These are phyloP conservation scores for Magnolia officinalis DNA, from an alignment of 164 flowering plant genomes.

Conservation along the genomic window DNA sequence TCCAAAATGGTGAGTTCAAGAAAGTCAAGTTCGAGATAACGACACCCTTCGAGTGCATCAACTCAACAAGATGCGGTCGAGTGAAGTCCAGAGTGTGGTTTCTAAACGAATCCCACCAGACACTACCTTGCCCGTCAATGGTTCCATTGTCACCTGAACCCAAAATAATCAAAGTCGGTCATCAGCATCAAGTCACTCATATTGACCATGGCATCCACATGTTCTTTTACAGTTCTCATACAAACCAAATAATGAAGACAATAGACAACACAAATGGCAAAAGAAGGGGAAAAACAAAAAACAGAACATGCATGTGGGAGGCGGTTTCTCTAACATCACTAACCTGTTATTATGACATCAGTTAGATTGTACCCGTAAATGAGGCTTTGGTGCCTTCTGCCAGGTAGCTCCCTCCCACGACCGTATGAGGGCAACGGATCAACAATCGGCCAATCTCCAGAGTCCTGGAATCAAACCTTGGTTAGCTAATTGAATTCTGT, in stretches of 20 bases:
- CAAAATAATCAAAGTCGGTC: neutral
- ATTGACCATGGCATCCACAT: neutral
- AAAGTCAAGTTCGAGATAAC: constrained; percentile 70
- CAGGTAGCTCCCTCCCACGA: constrained; percentile 67
- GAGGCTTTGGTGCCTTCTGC: constrained; percentile 18
- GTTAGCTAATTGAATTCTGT: neutral
- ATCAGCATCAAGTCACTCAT: neutral
- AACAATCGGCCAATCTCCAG: constrained; percentile 57
- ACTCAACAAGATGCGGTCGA: constrained; percentile 76
- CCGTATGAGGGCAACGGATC: constrained; percentile 81
- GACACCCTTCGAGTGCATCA: constrained; percentile 52
- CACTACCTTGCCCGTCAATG: constrained; percentile 70
- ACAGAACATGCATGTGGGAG: neutral
- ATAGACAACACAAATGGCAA: neutral
- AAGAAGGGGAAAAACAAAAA: neutral
- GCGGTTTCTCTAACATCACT: neutral
- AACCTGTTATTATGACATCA: constrained; percentile 22
- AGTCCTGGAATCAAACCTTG: constrained; percentile 36
- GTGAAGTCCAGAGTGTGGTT: constrained; percentile 42
- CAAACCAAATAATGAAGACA: neutral
- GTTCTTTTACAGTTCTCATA: neutral
- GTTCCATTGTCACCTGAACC: constrained; percentile 74
- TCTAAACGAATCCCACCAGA: constrained; percentile 68
- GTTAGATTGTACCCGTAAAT: constrained; percentile 19
- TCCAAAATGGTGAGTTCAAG: constrained; percentile 71